A percentile compares a stretch with the other conserved stretches of the same genome.
Evolutionary conservation across 2,329 filamentous ascomycete genomes (phyloP).

Genomic region (Huntiella abstrusa): DNA sequence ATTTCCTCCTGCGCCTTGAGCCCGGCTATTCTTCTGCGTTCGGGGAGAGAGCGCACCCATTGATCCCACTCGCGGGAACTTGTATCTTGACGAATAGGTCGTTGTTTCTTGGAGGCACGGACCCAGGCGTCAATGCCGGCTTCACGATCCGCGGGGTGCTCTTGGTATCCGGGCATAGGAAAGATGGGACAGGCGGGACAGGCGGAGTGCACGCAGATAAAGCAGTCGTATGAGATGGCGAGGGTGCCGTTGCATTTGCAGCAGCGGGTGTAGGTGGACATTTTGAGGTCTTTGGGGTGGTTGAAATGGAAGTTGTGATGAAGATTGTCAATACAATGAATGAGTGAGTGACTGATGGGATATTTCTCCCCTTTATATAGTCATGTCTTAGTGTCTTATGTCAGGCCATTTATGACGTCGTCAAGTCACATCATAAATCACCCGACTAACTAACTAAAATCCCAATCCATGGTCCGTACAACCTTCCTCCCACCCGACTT

Average conservation of each 20-base stretch:
- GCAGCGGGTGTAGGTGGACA: slow-evolving; percentile 28
- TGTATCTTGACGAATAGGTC: too few relatives aligned
- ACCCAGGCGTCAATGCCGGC: slow-evolving; percentile 5
- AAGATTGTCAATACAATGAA: not conserved
- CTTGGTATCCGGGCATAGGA: slow-evolving; percentile 4
- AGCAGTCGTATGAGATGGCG: slow-evolving; percentile 36
- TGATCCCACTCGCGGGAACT: too few relatives aligned
- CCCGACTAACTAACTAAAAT: too few relatives aligned
- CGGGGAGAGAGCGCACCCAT: too few relatives aligned
- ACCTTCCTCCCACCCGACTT: too few relatives aligned
- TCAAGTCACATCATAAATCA: too few relatives aligned
- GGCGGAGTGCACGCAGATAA: slow-evolving; percentile 30
- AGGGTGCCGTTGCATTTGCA: slow-evolving; percentile 37
- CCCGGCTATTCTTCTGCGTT: too few relatives aligned
- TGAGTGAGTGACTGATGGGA: too few relatives aligned
- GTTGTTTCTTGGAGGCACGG: not conserved
- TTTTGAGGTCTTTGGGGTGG: not conserved
- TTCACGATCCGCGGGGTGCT: slow-evolving; percentile 7
- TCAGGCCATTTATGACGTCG: too few relatives aligned
- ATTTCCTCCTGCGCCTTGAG: too few relatives aligned
- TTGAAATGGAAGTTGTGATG: not conserved
- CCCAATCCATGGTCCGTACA: too few relatives aligned
- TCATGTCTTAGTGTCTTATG: not conserved
- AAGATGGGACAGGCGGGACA: slow-evolving; percentile 25
- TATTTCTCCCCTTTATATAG: not conserved